Evolutionary conservation across 1,284 basidiomycete genomes (phyloP).

Genomic region (Rhodotorula sp.): DNA sequence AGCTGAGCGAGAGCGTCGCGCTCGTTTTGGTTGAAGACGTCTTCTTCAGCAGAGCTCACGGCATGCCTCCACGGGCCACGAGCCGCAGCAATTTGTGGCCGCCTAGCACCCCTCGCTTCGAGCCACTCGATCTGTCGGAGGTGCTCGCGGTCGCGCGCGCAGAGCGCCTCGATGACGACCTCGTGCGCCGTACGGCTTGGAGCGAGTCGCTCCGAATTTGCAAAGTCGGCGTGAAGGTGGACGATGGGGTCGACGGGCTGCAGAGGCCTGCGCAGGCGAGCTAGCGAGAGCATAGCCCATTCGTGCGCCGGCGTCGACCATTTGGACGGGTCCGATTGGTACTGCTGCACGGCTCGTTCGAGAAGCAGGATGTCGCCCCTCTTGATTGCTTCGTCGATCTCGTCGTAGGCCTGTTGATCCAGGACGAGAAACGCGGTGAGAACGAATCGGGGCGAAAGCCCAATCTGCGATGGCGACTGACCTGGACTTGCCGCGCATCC

Average conservation of each 20-base stretch:
- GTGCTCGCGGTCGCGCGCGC: conserved; percentile 70
- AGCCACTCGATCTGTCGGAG: conserved; percentile 53
- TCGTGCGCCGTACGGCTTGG: conserved; percentile 69
- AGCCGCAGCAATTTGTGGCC: conserved; percentile 14
- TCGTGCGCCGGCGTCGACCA: conserved; percentile 60
- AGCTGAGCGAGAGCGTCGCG: conserved; percentile 47
- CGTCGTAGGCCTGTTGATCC: not conserved
- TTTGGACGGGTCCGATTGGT: conserved; percentile 18
- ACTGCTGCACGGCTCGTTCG: conserved; percentile 24
- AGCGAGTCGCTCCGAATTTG: conserved; percentile 58
- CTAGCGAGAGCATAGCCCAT: conserved; percentile 60
- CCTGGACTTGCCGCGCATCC: too few species aligned
- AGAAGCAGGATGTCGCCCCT: conserved; percentile 8
- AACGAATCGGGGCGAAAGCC: not conserved
- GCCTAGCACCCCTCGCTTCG: conserved; percentile 46
- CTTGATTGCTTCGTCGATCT: conserved; percentile 9
- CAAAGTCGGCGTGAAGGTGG: conserved; percentile 72
- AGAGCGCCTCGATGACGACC: conserved; percentile 67
- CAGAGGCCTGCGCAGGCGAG: conserved; percentile 55
- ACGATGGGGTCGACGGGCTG: conserved; percentile 63
- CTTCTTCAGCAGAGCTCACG: conserved; percentile 3
- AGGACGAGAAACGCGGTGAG: not conserved
- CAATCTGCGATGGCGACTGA: too few species aligned
- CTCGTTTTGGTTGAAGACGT: conserved; percentile 3
- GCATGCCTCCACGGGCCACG: conserved; percentile 35